phyloP scores from a whole-genome alignment of 1,139 yeast genomes.

The Candida gigantensis region DNA sequence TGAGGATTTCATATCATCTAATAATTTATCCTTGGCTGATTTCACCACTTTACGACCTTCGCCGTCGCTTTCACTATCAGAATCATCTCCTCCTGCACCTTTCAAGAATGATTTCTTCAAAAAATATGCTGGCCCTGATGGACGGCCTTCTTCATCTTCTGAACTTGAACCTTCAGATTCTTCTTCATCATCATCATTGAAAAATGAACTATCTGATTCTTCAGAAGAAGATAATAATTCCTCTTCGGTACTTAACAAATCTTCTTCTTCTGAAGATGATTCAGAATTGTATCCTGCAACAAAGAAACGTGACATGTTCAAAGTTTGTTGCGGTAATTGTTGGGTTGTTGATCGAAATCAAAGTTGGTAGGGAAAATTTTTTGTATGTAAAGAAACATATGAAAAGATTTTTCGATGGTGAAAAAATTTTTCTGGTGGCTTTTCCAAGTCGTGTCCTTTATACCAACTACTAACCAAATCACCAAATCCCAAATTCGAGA shows the following conservation, averaged over 20 bases:
- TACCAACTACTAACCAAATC: too few species aligned
- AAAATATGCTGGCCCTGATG: conserved; percentile 59
- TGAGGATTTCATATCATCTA: conserved; percentile 78
- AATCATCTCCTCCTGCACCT: conserved; percentile 50
- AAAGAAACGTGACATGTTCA: conserved; percentile 72
- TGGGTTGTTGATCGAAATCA: conserved; percentile 1
- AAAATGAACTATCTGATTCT: conserved; percentile 47
- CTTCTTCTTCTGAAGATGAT: conserved; percentile 78
- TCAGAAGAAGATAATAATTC: conserved; percentile 53
- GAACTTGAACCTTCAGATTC: conserved; percentile 45
- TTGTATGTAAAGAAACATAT: conserved; percentile 1
- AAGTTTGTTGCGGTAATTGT: not conserved
- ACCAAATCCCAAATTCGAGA: too few species aligned
- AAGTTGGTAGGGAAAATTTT: not conserved
- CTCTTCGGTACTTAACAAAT: conserved; percentile 68
- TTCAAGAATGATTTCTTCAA: conserved; percentile 55
- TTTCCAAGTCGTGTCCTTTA: conserved; percentile 2
- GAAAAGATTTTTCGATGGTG: conserved; percentile 1
- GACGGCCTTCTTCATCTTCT: conserved; percentile 43
- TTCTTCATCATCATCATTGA: conserved; percentile 34
- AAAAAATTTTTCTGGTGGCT: conserved; percentile 10
- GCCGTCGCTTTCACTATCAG: conserved; percentile 58
- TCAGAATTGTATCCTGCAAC: conserved; percentile 63
- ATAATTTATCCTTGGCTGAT: conserved; percentile 87
- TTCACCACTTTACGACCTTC: conserved; percentile 84